phyloP scores from a whole-genome alignment of 1,284 basidiomycete genomes.

The Ganoderma sinense region DNA sequence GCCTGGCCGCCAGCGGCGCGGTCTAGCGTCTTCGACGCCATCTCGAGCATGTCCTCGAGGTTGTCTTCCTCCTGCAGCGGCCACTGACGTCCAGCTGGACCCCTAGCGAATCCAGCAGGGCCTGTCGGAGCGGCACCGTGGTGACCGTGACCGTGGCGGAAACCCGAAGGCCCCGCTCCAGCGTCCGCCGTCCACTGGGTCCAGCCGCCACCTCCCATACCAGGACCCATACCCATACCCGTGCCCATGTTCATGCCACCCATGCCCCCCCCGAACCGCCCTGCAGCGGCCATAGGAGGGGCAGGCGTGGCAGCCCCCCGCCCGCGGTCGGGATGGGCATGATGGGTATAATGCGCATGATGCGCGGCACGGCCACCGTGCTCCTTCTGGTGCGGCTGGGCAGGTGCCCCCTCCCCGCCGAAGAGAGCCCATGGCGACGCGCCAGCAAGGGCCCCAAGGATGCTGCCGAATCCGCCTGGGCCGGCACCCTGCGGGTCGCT shows the following conservation, averaged over 20 bases:
- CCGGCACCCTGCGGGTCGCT: background rate
- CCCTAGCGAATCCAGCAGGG: background rate
- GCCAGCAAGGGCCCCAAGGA: conserved; percentile 25
- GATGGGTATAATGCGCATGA: conserved; percentile 6
- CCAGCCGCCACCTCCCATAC: conserved; percentile 7
- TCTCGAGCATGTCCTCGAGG: conserved; percentile 23
- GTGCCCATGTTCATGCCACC: conserved; percentile 1
- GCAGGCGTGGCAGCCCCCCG: conserved; percentile 20
- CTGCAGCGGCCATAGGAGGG: conserved; percentile 16
- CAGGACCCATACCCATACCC: conserved; percentile 8
- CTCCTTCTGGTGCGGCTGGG: conserved; percentile 16
- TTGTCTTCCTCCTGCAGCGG: conserved; percentile 14
- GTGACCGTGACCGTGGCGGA: background rate
- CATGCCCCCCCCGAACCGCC: conserved; percentile 9
- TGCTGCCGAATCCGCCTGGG: conserved; percentile 10
- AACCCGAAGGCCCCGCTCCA: background rate
- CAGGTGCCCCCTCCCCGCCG: conserved; percentile 3
- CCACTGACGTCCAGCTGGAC: conserved; percentile 12
- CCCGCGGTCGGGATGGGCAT: conserved; percentile 21
- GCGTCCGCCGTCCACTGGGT: conserved; percentile 12
- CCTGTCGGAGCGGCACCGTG: background rate
- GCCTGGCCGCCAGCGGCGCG: conserved; percentile 7
- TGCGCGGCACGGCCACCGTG: conserved; percentile 19
- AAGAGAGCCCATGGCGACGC: conserved; percentile 29
- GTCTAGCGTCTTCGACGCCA: conserved; percentile 23